A percentile compares a stretch with the other conserved stretches of the same genome.
Conservation (phyloP, 2,329 filamentous ascomycete genomes). For the Colletotrichum tamarilloi region DNA sequence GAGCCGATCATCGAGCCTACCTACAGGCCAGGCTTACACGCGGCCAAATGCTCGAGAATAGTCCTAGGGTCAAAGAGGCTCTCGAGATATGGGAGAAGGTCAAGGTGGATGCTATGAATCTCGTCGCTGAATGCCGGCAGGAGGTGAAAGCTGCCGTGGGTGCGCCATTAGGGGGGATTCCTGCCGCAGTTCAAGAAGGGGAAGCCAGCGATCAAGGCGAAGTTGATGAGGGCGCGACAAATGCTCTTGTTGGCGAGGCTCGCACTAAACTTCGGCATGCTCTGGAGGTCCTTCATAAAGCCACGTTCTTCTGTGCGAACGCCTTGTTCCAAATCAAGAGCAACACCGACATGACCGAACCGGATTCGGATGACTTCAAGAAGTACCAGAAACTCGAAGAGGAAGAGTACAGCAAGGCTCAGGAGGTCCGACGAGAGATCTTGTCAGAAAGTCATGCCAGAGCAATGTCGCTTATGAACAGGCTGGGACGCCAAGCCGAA, state of each 20-base stretch:
- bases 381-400: constrained; percentile 77
- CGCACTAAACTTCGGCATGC: constrained; percentile 77
- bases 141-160: constrained; percentile 66
- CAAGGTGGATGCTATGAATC: constrained; percentile 56
- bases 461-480: constrained; percentile 72
- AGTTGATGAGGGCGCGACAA: constrained; percentile 33
- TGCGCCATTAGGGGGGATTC: not conserved
- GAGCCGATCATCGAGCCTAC: constrained; percentile 75
- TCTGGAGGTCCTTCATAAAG: constrained; percentile 84
- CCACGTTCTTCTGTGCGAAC: constrained; percentile 86
- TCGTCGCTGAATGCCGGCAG: constrained; percentile 73
- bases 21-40: constrained; percentile 72
- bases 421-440: constrained; percentile 81
- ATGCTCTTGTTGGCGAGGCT: constrained; percentile 63
- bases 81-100: constrained; percentile 76
- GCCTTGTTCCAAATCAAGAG: constrained; percentile 86
- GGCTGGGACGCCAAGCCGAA: constrained; percentile 64
- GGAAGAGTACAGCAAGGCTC: constrained; percentile 81
- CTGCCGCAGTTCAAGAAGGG: not conserved
- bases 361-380: constrained; percentile 75
- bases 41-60: constrained; percentile 85
- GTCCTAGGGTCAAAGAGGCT: constrained; percentile 74
- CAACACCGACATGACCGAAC: constrained; percentile 70
- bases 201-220: constrained; percentile 49
- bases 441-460: constrained; percentile 69